These are phyloP conservation scores for Phytophthora hybrid DNA, from an alignment of 352 stramenopile genomes.

Conservation along the genomic window DNA sequence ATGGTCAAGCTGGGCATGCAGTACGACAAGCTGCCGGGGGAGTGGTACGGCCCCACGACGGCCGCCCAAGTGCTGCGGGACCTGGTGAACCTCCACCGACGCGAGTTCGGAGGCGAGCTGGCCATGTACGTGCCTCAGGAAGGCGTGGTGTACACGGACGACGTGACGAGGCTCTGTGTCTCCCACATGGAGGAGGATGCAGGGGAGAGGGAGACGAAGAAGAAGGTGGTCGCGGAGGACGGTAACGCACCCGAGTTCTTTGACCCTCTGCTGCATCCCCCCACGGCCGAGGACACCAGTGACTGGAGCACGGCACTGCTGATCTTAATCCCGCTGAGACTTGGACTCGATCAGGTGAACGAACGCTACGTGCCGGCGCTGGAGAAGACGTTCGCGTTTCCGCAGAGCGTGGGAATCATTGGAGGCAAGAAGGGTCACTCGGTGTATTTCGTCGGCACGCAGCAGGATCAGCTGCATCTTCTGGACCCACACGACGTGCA, in stretches of 20 bases:
- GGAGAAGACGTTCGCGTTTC: slow-evolving; percentile 87
- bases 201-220: slow-evolving; percentile 10
- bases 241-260: slow-evolving; percentile 59
- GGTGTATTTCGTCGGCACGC: slow-evolving; percentile 95
- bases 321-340: slow-evolving; percentile 92
- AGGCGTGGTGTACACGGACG: slow-evolving; percentile 83
- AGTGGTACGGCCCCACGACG: slow-evolving; percentile 94
- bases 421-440: slow-evolving; percentile 95
- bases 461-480: slow-evolving; percentile 82
- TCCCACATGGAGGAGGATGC: slow-evolving; percentile 56
- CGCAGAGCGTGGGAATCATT: slow-evolving; percentile 95
- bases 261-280: slow-evolving; percentile 86
- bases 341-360: slow-evolving; percentile 92
- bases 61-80: slow-evolving; percentile 90
- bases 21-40: slow-evolving; percentile 92
- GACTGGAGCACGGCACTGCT: slow-evolving; percentile 92
- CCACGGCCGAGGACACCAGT: slow-evolving; percentile 46
- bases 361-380: slow-evolving; percentile 80
- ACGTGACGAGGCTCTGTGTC: slow-evolving; percentile 76
- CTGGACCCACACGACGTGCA: slow-evolving; percentile 89
- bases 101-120: slow-evolving; percentile 53
- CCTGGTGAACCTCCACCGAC: slow-evolving; percentile 77
- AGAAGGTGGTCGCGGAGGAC: slow-evolving; percentile 1
- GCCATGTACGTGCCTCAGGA: slow-evolving; percentile 88
- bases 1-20: slow-evolving; percentile 92